These are phyloP conservation scores for Blepharisma japonicum DNA, from an alignment of 73 alveolate species.

Conservation along the genomic window DNA sequence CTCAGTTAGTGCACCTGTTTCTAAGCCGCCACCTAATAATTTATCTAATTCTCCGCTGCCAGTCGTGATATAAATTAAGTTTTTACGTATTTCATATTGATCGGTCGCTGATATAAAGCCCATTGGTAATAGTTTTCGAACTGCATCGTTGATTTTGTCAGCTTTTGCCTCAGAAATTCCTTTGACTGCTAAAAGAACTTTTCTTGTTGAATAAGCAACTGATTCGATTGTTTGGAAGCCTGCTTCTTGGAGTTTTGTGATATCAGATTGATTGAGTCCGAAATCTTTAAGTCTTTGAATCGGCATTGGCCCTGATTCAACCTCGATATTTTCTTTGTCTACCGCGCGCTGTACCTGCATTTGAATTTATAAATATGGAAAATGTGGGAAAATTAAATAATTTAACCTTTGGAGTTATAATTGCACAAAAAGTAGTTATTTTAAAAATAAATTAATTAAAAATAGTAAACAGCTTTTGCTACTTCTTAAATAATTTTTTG, in stretches of 20 bases:
- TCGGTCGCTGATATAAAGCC: slow-evolving; percentile 83
- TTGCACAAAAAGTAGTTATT: no score
- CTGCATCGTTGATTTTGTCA: slow-evolving; percentile 78
- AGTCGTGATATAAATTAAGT: slow-evolving; percentile 78
- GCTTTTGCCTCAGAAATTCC: slow-evolving; percentile 91
- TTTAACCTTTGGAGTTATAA: no score
- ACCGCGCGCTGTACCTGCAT: neutral
- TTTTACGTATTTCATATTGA: slow-evolving; percentile 69
- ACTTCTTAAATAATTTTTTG: no score
- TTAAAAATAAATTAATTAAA: no score
- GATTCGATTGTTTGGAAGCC: slow-evolving; percentile 91
- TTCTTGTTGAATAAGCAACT: slow-evolving; percentile 81
- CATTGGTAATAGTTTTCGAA: slow-evolving; percentile 64
- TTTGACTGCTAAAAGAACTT: slow-evolving; percentile 71
- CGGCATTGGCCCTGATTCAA: slow-evolving; percentile 3
- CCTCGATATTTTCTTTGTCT: neutral
- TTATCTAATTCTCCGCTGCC: slow-evolving; percentile 82
- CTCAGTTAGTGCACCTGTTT: slow-evolving; percentile 93
- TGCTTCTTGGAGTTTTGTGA: slow-evolving; percentile 86
- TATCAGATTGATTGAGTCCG: slow-evolving; percentile 86
- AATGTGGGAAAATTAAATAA: no score
- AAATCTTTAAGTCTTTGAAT: slow-evolving; percentile 1
- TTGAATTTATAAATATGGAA: no score
- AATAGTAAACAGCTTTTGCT: no score
- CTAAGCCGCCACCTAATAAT: slow-evolving; percentile 94